Conservation (phyloP, 2,329 filamentous ascomycete species). For the Plectosphaerella plurivora region DNA sequence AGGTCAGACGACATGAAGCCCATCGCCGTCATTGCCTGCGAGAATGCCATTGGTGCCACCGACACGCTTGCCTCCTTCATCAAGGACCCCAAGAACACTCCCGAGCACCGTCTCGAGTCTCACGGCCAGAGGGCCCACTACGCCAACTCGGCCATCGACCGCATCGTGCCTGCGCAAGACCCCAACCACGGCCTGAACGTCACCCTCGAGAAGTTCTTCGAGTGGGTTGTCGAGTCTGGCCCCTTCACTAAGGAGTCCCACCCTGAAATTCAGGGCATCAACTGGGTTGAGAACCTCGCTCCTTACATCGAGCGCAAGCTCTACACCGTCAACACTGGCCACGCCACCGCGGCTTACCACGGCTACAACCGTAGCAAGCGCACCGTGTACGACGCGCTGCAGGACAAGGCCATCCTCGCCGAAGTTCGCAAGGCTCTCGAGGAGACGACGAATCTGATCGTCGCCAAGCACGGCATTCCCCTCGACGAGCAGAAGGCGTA, state of each 20-base stretch:
- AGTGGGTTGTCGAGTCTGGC: conserved; percentile 91
- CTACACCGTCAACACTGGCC: conserved; percentile 97
- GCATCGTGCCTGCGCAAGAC: conserved; percentile 91
- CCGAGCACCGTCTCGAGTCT: conserved; percentile 59
- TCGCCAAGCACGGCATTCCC: conserved; percentile 78
- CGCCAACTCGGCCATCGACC: conserved; percentile 97
- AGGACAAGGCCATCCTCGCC: conserved; percentile 72
- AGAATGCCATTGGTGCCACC: conserved; percentile 95
- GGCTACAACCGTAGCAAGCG: conserved; percentile 81
- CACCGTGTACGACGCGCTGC: conserved; percentile 85
- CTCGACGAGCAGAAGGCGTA: conserved; percentile 76
- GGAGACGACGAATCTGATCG: conserved; percentile 84
- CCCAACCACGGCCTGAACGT: conserved; percentile 78
- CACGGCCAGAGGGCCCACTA: conserved; percentile 77
- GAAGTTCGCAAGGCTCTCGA: conserved; percentile 75
- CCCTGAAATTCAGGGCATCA: conserved; percentile 79
- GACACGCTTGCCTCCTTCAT: conserved; percentile 81
- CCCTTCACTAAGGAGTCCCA: conserved; percentile 71
- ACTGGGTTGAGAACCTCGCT: conserved; percentile 86
- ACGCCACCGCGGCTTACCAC: conserved; percentile 94
- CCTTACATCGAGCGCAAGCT: conserved; percentile 99
- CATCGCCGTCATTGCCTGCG: conserved; percentile 90
- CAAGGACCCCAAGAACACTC: conserved; percentile 68
- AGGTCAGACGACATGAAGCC: conserved; percentile 62
- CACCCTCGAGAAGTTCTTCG: conserved; percentile 96